Percentiles rank a stretch among this genome's conserved stretches.
Conservation (phyloP, 177 flowering plant species). For the Telopea speciosissima region DNA sequence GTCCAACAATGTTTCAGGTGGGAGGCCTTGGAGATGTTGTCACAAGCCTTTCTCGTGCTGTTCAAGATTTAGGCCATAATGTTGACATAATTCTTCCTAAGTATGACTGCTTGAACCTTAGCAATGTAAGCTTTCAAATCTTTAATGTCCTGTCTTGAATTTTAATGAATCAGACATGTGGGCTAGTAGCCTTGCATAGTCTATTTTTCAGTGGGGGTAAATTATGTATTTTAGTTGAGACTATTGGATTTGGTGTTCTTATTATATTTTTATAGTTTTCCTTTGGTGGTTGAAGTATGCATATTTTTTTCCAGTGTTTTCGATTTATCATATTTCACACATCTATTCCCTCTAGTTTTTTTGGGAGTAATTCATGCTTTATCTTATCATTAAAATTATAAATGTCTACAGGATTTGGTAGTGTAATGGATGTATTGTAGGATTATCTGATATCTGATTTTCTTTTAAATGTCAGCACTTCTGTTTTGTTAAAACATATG, state of each 20-base stretch:
- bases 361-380: background rate
- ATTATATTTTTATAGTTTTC: no score
- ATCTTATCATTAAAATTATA: background rate
- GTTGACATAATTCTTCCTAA: slow-evolving; percentile 93
- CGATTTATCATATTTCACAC: no score
- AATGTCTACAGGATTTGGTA: no score
- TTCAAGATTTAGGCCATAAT: slow-evolving; percentile 87
- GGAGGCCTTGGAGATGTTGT: slow-evolving; percentile 99
- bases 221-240: background rate
- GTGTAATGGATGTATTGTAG: background rate
- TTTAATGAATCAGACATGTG: background rate
- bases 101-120: slow-evolving; percentile 85
- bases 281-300: no score
- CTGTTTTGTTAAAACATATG: background rate
- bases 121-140: slow-evolving; percentile 60
- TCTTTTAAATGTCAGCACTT: background rate
- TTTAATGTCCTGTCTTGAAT: background rate
- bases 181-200: background rate
- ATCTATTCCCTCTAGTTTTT: no score
- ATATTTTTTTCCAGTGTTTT: background rate
- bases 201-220: no score
- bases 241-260: no score
- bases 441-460: background rate
- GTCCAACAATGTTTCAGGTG: slow-evolving; percentile 45
- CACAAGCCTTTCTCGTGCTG: slow-evolving; percentile 95